A percentile compares a stretch with the other conserved stretches of the same genome.
Conservation (phyloP, 2,329 filamentous ascomycete species). For the Apiospora saccharicola region DNA sequence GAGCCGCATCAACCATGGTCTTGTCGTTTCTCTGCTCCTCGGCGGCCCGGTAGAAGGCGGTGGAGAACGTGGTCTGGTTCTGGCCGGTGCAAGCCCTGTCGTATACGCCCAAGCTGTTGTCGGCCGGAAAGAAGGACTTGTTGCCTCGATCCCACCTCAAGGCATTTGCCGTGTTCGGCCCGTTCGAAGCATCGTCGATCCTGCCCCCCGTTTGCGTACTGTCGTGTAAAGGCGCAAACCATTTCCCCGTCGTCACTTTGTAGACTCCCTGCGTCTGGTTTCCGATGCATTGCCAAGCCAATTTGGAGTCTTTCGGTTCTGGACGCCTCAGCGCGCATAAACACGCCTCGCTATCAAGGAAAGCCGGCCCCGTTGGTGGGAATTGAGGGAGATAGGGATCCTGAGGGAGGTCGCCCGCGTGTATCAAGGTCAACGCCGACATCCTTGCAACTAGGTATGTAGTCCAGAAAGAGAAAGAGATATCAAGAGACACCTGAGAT, state of each 20-base stretch:
- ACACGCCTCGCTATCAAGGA: conserved; percentile 49
- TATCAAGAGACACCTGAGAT: background rate
- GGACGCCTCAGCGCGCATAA: conserved; percentile 45
- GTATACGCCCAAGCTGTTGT: conserved; percentile 40
- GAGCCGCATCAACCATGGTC: conserved; percentile 45
- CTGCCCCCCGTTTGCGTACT: conserved; percentile 35
- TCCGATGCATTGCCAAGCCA: conserved; percentile 54
- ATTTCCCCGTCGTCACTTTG: conserved; percentile 47
- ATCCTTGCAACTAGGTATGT: background rate
- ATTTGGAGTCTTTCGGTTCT: conserved; percentile 31
- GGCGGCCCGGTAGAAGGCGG: conserved; percentile 48
- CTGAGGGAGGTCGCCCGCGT: conserved; percentile 38
- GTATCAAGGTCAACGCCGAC: background rate
- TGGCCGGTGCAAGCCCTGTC: conserved; percentile 51
- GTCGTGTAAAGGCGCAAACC: conserved; percentile 46
- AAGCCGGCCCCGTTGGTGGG: conserved; percentile 41
- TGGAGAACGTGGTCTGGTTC: conserved; percentile 51
- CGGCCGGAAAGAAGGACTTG: conserved; percentile 38
- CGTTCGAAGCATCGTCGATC: conserved; percentile 47
- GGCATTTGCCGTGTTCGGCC: conserved; percentile 41
- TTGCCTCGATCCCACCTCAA: conserved; percentile 40
- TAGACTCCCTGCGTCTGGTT: conserved; percentile 52
- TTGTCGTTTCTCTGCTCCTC: conserved; percentile 37
- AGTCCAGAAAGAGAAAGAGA: background rate
- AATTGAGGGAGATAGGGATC: conserved; percentile 45